Evolutionary conservation across 495 filamentous ascomycete genomes (phyloP), one percentile per base, ranked within the genome.

Genomic region (Xylaria cubensis): DNA sequence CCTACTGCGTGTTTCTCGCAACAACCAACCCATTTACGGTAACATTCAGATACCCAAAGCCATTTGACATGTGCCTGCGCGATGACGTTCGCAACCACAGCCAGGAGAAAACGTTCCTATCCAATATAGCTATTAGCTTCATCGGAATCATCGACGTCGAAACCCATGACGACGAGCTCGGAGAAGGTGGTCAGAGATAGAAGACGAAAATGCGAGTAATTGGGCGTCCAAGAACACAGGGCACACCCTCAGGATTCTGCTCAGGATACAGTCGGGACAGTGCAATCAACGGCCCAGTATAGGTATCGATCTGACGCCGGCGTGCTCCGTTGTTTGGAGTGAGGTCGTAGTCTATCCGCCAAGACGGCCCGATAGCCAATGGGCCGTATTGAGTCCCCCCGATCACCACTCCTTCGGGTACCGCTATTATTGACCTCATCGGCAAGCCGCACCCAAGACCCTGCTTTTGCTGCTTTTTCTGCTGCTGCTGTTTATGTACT

Each of bases 351-450:
- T 34, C n/a, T 46, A 51, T 24, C 39, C 39, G 56, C 67, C 44
- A 70, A 70, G 67, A 63, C 67, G 56, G 42, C 17, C 53, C 56
- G 56, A 70, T 26, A 51, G 13, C 56, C 56, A 70, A 70, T 62
- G 17, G 44, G 19, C 42, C 29, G 44, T 13, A 32, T 19, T 4
- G 42, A 26, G 34, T 9, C 5, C 42, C 48, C 42, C 48, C 46
- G 44, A 53, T 63, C 61, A 50, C 56, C 69, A 64, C 58, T 41
- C 36, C 48, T 69, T 69, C 41, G 39, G 67, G 39, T 48, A 21
- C 64, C 41, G 4, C 53, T 36, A 61, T 69, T n/a, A 59, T 21
- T 21, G 44, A 56, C 50, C 50, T 39, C 65, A 56, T 67, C 34
- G 48, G 34, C 48, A 55, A 41, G 42, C 34, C 34, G 0, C 19